Evolutionary conservation across 768 basidiomycete genomes (phyloP), one percentile per base, ranked within the genome.

Genomic region (Suillus hirtellus): DNA sequence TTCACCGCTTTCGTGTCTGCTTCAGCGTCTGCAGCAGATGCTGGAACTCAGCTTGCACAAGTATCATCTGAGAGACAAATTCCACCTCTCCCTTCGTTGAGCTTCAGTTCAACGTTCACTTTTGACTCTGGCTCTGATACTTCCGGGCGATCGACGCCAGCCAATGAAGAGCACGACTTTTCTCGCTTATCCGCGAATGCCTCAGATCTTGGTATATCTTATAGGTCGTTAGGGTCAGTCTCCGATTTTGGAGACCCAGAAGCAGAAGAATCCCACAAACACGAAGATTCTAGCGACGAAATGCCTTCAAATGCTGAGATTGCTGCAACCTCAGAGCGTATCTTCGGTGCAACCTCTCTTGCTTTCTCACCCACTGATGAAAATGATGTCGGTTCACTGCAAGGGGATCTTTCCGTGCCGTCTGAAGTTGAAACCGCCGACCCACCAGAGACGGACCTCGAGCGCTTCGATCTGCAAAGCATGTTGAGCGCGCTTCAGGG

Each of bases 1-100:
- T 95, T 95, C 69, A 82, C 86, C 2, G 86, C 84, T 35, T 91
- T 91, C 65, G 82, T 92, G 19, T 87, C 88, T 38, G 89, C 88
- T n/a, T 63, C 70, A 31, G 84, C 78, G 53, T 63, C 70, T 35
- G 65, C 44, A 37, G 56, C 66, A 1, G 38, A 59, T 14, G 53
- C 21, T 31, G 15, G 58, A 31, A 46, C 63, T 21, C 61, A 3
- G 3, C 59, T 65, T 62, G 55, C 50, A 37, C 53, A 50, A 42
- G 53, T 17, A 37, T 40, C 40, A 11, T 63, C 68, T 19, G 38
- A 56, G 12, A 40, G 54, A 31, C 64, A 44, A 21, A 31, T 55
- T 6, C 43, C 65, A 31, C 63, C 67, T 62, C 52, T 64, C n/a
- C 35, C 55, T 43, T 68, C 67, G 19, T 61, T 65, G 17, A 68